phyloP scores from a whole-genome alignment of 257 asterid genomes.

The Ilex aquifolium region DNA sequence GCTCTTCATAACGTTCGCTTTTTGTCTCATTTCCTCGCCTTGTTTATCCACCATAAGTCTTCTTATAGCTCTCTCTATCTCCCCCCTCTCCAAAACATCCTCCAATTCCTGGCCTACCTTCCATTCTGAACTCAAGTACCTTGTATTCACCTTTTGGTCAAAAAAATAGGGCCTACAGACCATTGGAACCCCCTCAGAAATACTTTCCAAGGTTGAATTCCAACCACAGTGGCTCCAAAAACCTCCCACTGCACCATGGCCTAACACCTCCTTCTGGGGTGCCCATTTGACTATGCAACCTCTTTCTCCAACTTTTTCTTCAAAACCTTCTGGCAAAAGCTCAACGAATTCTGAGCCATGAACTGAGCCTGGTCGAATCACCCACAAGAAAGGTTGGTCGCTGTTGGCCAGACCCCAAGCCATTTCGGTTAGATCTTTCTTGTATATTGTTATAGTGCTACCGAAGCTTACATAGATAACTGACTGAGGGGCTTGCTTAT shows the following conservation, averaged over 20 bases:
- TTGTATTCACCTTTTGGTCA: constrained; percentile 14
- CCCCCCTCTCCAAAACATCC: background rate
- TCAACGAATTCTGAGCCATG: constrained; percentile 17
- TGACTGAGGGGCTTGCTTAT: constrained; percentile 27
- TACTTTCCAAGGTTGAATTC: constrained; percentile 21
- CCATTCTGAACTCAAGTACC: constrained; percentile 15
- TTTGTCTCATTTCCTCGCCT: constrained; percentile 12
- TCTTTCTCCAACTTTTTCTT: constrained; percentile 5
- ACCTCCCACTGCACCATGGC: constrained; percentile 23
- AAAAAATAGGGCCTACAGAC: constrained; percentile 16
- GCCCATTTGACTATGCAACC: constrained; percentile 28
- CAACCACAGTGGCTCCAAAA: constrained; percentile 28
- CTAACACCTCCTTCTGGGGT: constrained; percentile 26
- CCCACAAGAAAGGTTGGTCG: constrained; percentile 42
- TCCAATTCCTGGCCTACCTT: constrained; percentile 21
- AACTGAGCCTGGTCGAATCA: constrained; percentile 31
- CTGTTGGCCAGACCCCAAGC: constrained; percentile 47
- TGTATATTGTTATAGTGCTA: constrained; percentile 29
- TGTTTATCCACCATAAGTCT: constrained; percentile 10
- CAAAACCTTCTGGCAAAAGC: constrained; percentile 11
- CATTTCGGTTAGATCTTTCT: constrained; percentile 20
- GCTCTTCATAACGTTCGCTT: constrained; percentile 3
- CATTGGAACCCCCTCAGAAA: constrained; percentile 25
- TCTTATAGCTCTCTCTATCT: constrained; percentile 5
- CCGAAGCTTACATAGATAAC: constrained; percentile 49